Evolutionary conservation across 805 yeast genomes (phyloP).

Genomic region (Starmera dryadoides): DNA sequence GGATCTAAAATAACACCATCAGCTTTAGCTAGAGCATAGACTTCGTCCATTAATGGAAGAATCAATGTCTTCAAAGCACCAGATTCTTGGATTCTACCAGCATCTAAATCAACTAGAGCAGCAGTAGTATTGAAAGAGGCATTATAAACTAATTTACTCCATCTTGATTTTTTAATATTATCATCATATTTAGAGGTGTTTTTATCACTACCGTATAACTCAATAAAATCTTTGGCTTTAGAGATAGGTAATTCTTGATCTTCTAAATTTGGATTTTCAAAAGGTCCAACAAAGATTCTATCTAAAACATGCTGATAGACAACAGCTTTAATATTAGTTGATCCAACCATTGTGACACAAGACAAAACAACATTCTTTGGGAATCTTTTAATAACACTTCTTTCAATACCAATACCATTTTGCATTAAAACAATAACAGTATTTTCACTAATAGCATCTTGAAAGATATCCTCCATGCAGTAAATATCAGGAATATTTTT

Average conservation of each 20-base stretch:
- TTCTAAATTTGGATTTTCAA: constrained; percentile 27
- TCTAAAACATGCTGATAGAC: constrained; percentile 43
- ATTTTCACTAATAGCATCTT: constrained; percentile 38
- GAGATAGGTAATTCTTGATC: constrained; percentile 13
- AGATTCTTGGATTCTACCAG: constrained; percentile 42
- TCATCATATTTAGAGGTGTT: constrained; percentile 34
- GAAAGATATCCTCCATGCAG: constrained; percentile 42
- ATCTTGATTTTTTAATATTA: constrained; percentile 46
- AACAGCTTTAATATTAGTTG: constrained; percentile 38
- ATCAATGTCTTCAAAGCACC: constrained; percentile 35
- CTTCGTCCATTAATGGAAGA: constrained; percentile 62
- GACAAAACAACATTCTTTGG: constrained; percentile 47
- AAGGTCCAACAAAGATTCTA: constrained; percentile 37
- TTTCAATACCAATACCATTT: constrained; percentile 58
- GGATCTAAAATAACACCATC: constrained; percentile 53
- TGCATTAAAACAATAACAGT: constrained; percentile 50
- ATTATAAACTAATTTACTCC: constrained; percentile 65
- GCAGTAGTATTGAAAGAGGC: constrained; percentile 58
- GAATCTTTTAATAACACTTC: constrained; percentile 39
- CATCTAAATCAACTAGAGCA: constrained; percentile 51
- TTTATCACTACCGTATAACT: constrained; percentile 35
- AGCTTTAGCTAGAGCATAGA: constrained; percentile 57
- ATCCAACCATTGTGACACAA: constrained; percentile 58
- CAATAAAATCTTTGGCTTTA: constrained; percentile 36
- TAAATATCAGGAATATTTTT: constrained; percentile 63